Evolutionary conservation across 345 rosid species (phyloP), one percentile per base, ranked within the genome.

Genomic region (Lumnitzera racemosa): DNA sequence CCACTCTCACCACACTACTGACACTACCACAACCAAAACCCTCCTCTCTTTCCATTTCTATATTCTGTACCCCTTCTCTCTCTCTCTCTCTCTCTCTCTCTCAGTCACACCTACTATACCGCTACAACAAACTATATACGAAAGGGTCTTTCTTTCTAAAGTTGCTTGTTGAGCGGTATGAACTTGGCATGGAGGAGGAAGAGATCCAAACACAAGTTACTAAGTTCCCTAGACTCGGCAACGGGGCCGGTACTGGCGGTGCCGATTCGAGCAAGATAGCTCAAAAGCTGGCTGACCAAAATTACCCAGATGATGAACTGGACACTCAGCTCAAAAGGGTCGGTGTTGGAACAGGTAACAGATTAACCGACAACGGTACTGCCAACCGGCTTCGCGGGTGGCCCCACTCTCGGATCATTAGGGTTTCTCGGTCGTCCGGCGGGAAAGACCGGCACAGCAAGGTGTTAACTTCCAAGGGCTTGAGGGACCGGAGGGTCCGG

Each of bases 361-460:
- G 25, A 2, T 61, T 23, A 13, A 74, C 41, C 13, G 55, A 27
- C 20, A 57, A 48, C 49, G 70, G 61, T 36, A 64, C 67, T 9
- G 62, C 68, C 57, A 77, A 77, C 70, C 61, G 68, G n/a, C 78
- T 79, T 36, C 76, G 86, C 10, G 80, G 85, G 57, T 88, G 90
- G 90, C 91, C 64, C 73, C 81, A 91, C 0, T 89, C 96, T 0
- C 63, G 99, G 61, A 94, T 94, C 53, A 83, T 90, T 74, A 86
- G 97, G 94, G 99, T 90, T 79, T 88, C 99, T 0, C 70, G 97
- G 60, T 91, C 99, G 51, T 86, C 99, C 2, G 96, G 99, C 49
- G 99, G 99, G 2, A 94, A 94, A 76, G 99, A 94, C 73, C 80
- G 99, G 63, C 99, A 94, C 77, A 94, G 99, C 79, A 94, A 94